These are phyloP conservation scores for Beta macrorhiza DNA, from an alignment of 179 eudicot genomes.

Conservation along the genomic window DNA sequence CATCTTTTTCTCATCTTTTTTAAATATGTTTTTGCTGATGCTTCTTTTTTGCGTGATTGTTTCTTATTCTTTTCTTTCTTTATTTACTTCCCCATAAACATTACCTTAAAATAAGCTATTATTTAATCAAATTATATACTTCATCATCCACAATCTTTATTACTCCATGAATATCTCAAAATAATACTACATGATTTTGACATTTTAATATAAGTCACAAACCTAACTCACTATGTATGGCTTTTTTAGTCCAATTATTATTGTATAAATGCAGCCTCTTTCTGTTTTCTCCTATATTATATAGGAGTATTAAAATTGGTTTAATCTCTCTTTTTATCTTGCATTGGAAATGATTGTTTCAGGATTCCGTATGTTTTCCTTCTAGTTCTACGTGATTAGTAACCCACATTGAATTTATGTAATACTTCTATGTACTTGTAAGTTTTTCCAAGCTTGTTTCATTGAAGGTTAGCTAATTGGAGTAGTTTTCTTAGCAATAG, in stretches of 20 bases:
- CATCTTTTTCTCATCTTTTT: conserved; percentile 21
- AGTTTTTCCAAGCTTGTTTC: neutral
- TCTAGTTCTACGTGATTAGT: neutral
- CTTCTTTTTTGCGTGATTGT: conserved; percentile 8
- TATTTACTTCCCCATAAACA: neutral
- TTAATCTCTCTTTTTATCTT: conserved; percentile 9
- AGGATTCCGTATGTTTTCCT: conserved; percentile 3
- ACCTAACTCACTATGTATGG: conserved; percentile 6
- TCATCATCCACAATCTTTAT: conserved; percentile 31
- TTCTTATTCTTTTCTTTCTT: neutral
- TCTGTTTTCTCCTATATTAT: no score
- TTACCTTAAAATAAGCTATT: neutral
- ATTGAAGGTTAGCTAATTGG: neutral
- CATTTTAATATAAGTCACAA: neutral
- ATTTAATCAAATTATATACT: neutral
- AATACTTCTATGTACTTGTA: neutral
- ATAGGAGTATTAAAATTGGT: neutral
- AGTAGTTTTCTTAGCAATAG: neutral
- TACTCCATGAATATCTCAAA: conserved; percentile 24
- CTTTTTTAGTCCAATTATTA: neutral
- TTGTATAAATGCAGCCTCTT: no score
- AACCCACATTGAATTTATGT: no score
- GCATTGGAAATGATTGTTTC: conserved; percentile 19
- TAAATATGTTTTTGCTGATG: neutral
- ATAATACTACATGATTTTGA: conserved; percentile 9